Evolutionary conservation across 2,329 filamentous ascomycete genomes (phyloP).

Genomic region (Penicillium sp.): DNA sequence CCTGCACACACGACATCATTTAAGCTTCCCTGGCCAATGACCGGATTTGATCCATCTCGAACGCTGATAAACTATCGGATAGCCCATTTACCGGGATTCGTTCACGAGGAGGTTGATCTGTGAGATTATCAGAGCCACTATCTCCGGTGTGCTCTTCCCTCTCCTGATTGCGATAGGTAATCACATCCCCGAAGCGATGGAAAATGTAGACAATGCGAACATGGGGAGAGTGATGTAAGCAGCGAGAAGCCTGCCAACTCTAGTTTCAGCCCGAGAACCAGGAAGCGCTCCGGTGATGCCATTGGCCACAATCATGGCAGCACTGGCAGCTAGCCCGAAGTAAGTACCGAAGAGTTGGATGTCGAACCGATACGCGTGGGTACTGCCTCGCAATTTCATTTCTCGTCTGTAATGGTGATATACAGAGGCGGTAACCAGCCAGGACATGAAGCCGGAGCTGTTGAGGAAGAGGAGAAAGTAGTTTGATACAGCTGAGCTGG

Average conservation of each 20-base stretch:
- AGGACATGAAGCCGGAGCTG: constrained; percentile 67
- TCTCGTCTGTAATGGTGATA: constrained; percentile 56
- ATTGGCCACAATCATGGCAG: constrained; percentile 67
- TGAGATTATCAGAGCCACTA: not conserved
- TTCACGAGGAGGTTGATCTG: not conserved
- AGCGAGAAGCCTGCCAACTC: constrained; percentile 56
- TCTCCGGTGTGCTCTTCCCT: constrained; percentile 2
- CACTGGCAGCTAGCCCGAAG: constrained; percentile 50
- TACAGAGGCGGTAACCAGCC: constrained; percentile 61
- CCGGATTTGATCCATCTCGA: constrained; percentile 13
- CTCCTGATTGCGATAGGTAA: constrained; percentile 2
- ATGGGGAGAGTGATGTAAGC: constrained; percentile 62
- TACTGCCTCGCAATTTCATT: constrained; percentile 35
- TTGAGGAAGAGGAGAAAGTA: constrained; percentile 70
- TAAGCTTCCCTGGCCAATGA: constrained; percentile 8
- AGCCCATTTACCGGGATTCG: not conserved
- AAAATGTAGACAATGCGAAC: constrained; percentile 56
- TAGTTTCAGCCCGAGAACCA: constrained; percentile 52
- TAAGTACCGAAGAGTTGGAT: constrained; percentile 66
- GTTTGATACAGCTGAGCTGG: constrained; percentile 60
- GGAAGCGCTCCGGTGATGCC: constrained; percentile 70
- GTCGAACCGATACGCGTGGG: constrained; percentile 50
- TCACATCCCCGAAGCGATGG: constrained; percentile 43
- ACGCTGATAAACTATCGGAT: not conserved
- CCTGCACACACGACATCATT: not conserved